Evolutionary conservation across 2,329 filamentous ascomycete species (phyloP).

Genomic region (Stemphylium vesicarium): DNA sequence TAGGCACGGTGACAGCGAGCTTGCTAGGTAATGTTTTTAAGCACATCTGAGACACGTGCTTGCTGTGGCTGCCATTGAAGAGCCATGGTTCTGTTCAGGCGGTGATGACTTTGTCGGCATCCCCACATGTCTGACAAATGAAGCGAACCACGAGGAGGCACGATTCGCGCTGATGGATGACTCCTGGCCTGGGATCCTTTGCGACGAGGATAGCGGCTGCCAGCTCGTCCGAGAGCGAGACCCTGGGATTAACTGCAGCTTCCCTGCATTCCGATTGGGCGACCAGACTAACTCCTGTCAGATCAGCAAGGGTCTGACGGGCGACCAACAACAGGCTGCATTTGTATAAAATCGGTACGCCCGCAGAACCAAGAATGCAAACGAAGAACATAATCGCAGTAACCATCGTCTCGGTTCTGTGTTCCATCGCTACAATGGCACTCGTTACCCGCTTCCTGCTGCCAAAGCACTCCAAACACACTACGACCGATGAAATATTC

Average conservation of each 20-base stretch:
- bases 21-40: too few species aligned
- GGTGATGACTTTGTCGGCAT: background rate
- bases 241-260: constrained; percentile 22
- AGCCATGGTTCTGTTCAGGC: background rate
- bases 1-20: background rate
- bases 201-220: constrained; percentile 21
- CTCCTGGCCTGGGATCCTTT: constrained; percentile 3
- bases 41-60: background rate
- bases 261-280: constrained; percentile 40
- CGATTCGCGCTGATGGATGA: constrained; percentile 23
- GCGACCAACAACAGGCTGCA: constrained; percentile 22
- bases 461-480: constrained; percentile 32
- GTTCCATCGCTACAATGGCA: constrained; percentile 32
- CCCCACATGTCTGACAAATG: constrained; percentile 7
- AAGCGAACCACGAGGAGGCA: constrained; percentile 10
- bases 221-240: constrained; percentile 24
- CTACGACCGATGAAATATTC: constrained; percentile 13
- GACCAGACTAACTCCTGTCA: constrained; percentile 13
- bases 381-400: constrained; percentile 23
- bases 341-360: constrained; percentile 26
- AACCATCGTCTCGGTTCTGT: constrained; percentile 21
- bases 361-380: constrained; percentile 19
- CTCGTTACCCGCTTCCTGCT: constrained; percentile 36
- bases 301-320: constrained; percentile 7
- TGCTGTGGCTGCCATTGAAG: background rate